A percentile compares a stretch with the other conserved stretches of the same genome.
These are phyloP conservation scores for Fusarium sp. DNA, from an alignment of 2,329 filamentous ascomycete genomes.

Conservation along the genomic window DNA sequence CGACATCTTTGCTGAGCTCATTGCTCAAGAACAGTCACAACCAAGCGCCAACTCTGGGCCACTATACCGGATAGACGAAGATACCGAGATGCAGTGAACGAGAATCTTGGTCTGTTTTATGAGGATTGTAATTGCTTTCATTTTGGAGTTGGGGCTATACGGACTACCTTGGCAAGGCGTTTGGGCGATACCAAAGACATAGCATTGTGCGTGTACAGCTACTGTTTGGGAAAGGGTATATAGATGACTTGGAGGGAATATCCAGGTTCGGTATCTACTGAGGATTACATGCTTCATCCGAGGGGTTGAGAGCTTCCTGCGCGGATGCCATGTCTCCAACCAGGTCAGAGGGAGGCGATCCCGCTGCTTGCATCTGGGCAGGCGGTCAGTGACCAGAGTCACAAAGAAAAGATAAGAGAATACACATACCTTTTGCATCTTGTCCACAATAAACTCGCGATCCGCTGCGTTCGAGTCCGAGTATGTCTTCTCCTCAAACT, in stretches of 20 bases:
- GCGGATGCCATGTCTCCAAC: slow-evolving; percentile 90
- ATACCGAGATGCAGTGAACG: slow-evolving; percentile 26
- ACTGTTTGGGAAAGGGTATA: slow-evolving; percentile 43
- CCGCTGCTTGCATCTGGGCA: slow-evolving; percentile 92
- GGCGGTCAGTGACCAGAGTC: slow-evolving; percentile 5
- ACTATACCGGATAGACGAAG: slow-evolving; percentile 61
- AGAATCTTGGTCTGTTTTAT: neutral
- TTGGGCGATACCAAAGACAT: slow-evolving; percentile 34
- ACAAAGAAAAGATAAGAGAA: neutral
- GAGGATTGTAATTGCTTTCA: neutral
- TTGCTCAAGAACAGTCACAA: slow-evolving; percentile 47
- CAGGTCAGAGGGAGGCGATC: slow-evolving; percentile 89
- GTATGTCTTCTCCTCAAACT: slow-evolving; percentile 87
- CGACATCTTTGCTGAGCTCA: slow-evolving; percentile 64
- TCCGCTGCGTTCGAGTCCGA: slow-evolving; percentile 84
- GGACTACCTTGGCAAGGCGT: slow-evolving; percentile 32
- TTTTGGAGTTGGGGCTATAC: slow-evolving; percentile 36
- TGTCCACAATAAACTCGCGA: slow-evolving; percentile 93
- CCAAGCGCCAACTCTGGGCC: slow-evolving; percentile 23
- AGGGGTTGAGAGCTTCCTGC: slow-evolving; percentile 74
- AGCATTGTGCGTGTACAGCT: slow-evolving; percentile 42
- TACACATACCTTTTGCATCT: slow-evolving; percentile 89
- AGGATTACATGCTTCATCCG: slow-evolving; percentile 72
- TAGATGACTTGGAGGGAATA: slow-evolving; percentile 35
- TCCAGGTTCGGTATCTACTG: slow-evolving; percentile 59